These are phyloP conservation scores for Stagonosporopsis chrysanthemi DNA, from an alignment of 2,329 filamentous ascomycete genomes.

Conservation along the genomic window DNA sequence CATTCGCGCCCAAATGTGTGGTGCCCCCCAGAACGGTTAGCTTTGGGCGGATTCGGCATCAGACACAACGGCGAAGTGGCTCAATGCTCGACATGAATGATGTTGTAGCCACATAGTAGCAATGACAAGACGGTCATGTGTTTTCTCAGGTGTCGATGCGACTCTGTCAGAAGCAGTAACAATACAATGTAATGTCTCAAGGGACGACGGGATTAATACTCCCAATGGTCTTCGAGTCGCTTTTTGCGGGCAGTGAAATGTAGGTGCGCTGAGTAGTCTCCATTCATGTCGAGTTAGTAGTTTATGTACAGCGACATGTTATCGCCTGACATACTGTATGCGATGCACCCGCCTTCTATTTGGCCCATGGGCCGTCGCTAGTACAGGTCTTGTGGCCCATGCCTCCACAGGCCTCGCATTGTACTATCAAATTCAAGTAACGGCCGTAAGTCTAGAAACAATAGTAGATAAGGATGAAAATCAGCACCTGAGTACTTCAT, in stretches of 20 bases:
- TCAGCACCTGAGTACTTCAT: background rate
- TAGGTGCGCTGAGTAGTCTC: too few relatives aligned
- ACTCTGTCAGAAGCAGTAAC: background rate
- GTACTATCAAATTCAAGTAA: background rate
- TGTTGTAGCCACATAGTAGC: background rate
- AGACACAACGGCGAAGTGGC: background rate
- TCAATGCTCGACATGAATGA: background rate
- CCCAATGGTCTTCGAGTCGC: background rate
- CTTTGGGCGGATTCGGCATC: background rate
- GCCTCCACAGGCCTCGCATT: background rate
- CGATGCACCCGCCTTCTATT: background rate
- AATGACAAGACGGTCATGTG: too few relatives aligned
- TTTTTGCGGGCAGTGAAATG: background rate
- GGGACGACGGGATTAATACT: background rate
- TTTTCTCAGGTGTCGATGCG: too few relatives aligned
- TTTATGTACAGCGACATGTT: background rate
- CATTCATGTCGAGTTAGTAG: background rate
- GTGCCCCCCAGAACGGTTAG: constrained; percentile 6
- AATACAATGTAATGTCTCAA: background rate
- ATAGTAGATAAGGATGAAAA: background rate
- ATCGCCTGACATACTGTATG: background rate
- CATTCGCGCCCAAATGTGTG: constrained; percentile 5
- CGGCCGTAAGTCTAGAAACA: background rate
- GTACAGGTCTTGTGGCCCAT: background rate
- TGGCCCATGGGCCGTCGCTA: background rate